Evolutionary conservation across 2,329 filamentous ascomycete species (phyloP), one percentile per base, ranked within the genome.

Genomic region (Trichoderma breve): DNA sequence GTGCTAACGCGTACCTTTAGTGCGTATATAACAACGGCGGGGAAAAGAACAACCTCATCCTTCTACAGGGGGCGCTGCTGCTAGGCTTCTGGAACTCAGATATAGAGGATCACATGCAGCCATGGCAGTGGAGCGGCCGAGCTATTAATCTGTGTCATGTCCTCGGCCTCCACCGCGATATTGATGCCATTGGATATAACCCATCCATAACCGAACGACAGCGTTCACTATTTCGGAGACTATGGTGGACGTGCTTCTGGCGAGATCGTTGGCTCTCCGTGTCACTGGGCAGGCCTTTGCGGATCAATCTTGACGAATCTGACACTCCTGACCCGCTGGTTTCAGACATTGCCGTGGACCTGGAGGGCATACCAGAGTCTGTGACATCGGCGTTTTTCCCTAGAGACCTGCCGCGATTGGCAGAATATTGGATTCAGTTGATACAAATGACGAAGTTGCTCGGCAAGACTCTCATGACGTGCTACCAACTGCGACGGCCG

Each of bases 221-320:
- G 39, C 67, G 67, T 1, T 62, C 67, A 21, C 36, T 70, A 18
- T 70, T 60, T 14, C 67, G 67, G n/a, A 32, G 67, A 24, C 21
- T 70, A 18, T 70, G 67, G 67, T 70, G 67, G 67, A 70, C 57
- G 7, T 51, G 36, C 21, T 70, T 70, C 15, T 70, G 67, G 67
- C 28, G 67, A 28, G 67, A 70, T 11, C 57, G 67, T 11, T 70
- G 67, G 67, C 57, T 70, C 2, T 43, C 67, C 21, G 21, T 70
- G 14, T 28, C 67, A 3, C 39, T 70, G 6, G 67, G 67, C 21
- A 53, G 67, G 28, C 67, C 67, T 3, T 9, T 70, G 4, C 67
- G 67, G 4, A 62, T 70, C 15, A 62, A 62, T 11, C 57, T 70
- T 4, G 67, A 70, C 14, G 67, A 70, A 14, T 62, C 67, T 12